A percentile compares a stretch with the other conserved stretches of the same genome.
These are phyloP conservation scores for Aspergillus oerlinghausenensis DNA, from an alignment of 2,329 filamentous ascomycete species.

Conservation along the genomic window DNA sequence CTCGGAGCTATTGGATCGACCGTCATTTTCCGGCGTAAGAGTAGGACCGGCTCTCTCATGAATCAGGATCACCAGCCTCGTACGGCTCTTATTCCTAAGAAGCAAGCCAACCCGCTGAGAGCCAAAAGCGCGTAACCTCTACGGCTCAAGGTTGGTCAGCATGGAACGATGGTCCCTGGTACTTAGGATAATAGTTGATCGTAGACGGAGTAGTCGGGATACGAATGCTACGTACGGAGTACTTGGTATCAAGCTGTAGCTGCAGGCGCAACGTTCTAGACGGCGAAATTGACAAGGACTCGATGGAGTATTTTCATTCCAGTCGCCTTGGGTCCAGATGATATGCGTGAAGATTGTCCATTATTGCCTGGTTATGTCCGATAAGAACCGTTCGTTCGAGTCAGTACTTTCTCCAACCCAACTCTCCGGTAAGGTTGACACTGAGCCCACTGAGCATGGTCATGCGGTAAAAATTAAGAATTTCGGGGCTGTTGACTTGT, in stretches of 20 bases:
- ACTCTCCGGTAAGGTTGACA: neutral
- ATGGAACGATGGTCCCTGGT: neutral
- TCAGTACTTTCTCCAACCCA: neutral
- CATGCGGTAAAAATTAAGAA: neutral
- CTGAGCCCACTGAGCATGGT: neutral
- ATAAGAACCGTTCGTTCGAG: constrained; percentile 12
- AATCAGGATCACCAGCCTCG: neutral
- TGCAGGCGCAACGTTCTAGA: constrained; percentile 18
- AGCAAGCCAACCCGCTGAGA: neutral
- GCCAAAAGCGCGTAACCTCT: neutral
- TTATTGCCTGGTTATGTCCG: constrained; percentile 5
- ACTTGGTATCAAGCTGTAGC: constrained; percentile 24
- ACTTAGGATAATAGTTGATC: neutral
- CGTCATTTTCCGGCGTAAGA: constrained; percentile 8
- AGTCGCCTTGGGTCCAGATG: constrained; percentile 16
- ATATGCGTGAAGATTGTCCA: constrained; percentile 9
- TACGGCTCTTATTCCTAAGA: neutral
- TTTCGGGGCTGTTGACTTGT: neutral
- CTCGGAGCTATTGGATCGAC: constrained; percentile 7
- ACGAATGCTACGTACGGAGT: neutral
- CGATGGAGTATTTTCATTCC: neutral
- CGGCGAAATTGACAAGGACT: constrained; percentile 14
- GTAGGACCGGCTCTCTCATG: constrained; percentile 3
- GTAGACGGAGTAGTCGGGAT: neutral
- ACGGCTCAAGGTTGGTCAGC: neutral